These are phyloP conservation scores for Rosa rugosa DNA, from an alignment of 306 rosid genomes.

Conservation along the genomic window DNA sequence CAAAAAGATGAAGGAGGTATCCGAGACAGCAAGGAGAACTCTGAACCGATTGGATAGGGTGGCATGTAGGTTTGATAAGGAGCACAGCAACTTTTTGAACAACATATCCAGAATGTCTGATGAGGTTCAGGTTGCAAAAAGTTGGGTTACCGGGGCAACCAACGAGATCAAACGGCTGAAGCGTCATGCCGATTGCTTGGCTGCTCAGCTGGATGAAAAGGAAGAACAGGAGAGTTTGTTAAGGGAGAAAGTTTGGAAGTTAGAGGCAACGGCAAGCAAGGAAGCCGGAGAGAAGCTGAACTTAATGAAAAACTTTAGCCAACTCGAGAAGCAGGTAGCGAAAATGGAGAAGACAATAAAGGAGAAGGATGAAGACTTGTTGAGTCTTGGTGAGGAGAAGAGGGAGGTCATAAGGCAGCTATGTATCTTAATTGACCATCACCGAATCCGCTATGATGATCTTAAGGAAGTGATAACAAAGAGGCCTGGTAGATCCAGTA, in stretches of 20 bases:
- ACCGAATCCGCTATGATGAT: conserved; percentile 48
- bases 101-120: conserved; percentile 35
- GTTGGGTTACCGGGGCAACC: conserved; percentile 39
- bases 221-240: conserved; percentile 50
- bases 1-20: conserved; percentile 15
- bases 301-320: conserved; percentile 34
- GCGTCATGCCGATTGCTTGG: conserved; percentile 28
- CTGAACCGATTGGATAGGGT: conserved; percentile 29
- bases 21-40: conserved; percentile 15
- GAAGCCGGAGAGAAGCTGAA: conserved; percentile 66
- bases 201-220: conserved; percentile 33
- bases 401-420: conserved; percentile 79
- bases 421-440: conserved; percentile 62
- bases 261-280: conserved; percentile 56
- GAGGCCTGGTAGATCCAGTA: conserved; percentile 13
- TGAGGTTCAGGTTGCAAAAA: conserved; percentile 48
- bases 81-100: conserved; percentile 10
- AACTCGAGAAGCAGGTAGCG: conserved; percentile 54
- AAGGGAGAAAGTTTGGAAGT: conserved; percentile 51
- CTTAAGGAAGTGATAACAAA: conserved; percentile 41
- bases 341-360: conserved; percentile 47
- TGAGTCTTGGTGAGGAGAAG: conserved; percentile 60
- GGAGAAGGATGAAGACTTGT: conserved; percentile 60
- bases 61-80: conserved; percentile 36
- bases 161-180: conserved; percentile 35